Evolutionary conservation across 495 filamentous ascomycete genomes (phyloP), one percentile per base, ranked within the genome.

Genomic region (Pyrenula aspistea): DNA sequence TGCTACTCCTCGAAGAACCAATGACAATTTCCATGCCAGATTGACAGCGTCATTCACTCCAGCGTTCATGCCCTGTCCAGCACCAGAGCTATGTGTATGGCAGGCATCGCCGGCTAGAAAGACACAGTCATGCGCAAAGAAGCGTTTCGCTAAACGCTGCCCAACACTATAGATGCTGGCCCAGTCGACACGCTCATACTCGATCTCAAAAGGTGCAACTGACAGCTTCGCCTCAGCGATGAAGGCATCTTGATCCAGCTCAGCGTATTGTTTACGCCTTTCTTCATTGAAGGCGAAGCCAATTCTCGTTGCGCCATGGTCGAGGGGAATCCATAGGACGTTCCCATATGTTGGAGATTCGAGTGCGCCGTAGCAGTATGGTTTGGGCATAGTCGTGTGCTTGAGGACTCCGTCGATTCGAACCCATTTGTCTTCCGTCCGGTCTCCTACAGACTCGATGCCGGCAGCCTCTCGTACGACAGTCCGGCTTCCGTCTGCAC

Each of bases 131-230:
- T 69, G 57, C n/a, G 68, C 66, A 52, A 78, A 80, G n/a, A n/a
- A n/a, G 2, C 56, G 60, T 12, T 66, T 62, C 1, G 79, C 80
- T 20, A 81, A 63, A 1, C 77, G 69, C 57, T 83, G 79, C 1
- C 77, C 74, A 24, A 81, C 78, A 1, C 68, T 72, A 57, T 81
- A 81, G 48, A 80, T 76, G 0, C 79, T 82, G 66, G 76, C 83
- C 82, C 79, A 82, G 59, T 82, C 77, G 11, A 75, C 67, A 10
- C 67, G 62, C 47, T 71, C 67, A 50, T 78, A 74, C 2, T 66
- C 58, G 23, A 80, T 55, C 1, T 54, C 61, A 57, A 78, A 80
- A 0, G 77, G 77, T 57, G 69, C 69, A 23, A 78, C 69, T 0
- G 69, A 67, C 23, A 63, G 70, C 15, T 74, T 69, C 2, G 76